Conservation (phyloP, 164 flowering plant species). For the Akebia trifoliata region DNA sequence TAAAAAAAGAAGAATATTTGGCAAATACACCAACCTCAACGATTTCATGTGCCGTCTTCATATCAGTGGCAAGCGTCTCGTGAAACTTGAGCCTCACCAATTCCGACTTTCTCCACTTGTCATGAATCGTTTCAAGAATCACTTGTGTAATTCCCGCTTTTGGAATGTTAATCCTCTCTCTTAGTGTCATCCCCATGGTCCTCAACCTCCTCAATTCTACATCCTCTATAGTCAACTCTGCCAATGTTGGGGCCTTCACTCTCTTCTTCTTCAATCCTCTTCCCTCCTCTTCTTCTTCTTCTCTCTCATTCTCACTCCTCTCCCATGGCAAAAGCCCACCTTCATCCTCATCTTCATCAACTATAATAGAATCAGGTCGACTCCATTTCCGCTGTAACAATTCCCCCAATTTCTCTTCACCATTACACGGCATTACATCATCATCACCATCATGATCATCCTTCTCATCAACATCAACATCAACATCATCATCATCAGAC, state of each 20-base stretch:
- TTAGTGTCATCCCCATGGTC: slow-evolving; percentile 62
- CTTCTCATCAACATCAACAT: slow-evolving; percentile 30
- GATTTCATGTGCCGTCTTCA: slow-evolving; percentile 85
- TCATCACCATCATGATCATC: slow-evolving; percentile 29
- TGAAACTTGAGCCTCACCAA: slow-evolving; percentile 92
- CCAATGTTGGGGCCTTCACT: slow-evolving; percentile 67
- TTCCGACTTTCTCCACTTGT: slow-evolving; percentile 81
- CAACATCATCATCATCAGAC: slow-evolving; percentile 52
- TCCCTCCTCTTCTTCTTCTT: slow-evolving; percentile 29
- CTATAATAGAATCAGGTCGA: slow-evolving; percentile 54
- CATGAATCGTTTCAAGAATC: slow-evolving; percentile 79
- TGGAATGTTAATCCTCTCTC: slow-evolving; percentile 77
- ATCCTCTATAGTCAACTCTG: slow-evolving; percentile 84
- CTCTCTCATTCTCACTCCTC: slow-evolving; percentile 34
- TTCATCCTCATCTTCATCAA: slow-evolving; percentile 32
- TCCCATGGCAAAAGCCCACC: slow-evolving; percentile 80
- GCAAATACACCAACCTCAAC: slow-evolving; percentile 67
- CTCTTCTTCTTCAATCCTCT: slow-evolving; percentile 34
- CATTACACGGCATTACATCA: slow-evolving; percentile 22
- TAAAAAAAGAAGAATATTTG: neutral
- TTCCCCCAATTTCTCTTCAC: slow-evolving; percentile 75
- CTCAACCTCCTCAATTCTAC: slow-evolving; percentile 80
- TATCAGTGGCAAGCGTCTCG: slow-evolving; percentile 74
- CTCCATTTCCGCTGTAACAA: slow-evolving; percentile 81
- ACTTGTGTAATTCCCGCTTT: slow-evolving; percentile 87